These are phyloP conservation scores for Monilinia fructicola DNA, from an alignment of 2,329 filamentous ascomycete genomes.

Conservation along the genomic window DNA sequence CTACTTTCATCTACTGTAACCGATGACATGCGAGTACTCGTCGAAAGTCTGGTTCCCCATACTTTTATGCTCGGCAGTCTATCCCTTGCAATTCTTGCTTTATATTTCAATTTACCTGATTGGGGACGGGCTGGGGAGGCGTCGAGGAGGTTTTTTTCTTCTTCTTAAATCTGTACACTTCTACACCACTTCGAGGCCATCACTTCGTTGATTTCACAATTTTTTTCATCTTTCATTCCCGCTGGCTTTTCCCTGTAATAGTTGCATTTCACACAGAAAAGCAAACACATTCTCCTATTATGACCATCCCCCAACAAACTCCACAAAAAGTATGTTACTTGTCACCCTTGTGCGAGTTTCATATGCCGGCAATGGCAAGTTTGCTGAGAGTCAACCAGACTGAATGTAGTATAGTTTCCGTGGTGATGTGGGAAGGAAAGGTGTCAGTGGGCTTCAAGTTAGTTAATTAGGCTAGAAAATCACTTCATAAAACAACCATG, in stretches of 20 bases:
- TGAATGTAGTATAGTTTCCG: conserved; percentile 16
- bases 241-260: conserved; percentile 13
- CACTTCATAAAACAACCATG: neutral
- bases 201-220: neutral
- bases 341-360: conserved; percentile 13
- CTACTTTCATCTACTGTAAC: neutral
- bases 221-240: neutral
- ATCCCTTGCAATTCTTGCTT: conserved; percentile 14
- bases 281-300: conserved; percentile 6
- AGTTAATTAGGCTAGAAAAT: conserved; percentile 14
- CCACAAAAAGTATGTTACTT: neutral
- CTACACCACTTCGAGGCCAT: conserved; percentile 3
- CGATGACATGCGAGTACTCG: conserved; percentile 4
- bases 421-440: neutral
- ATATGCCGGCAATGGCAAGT: conserved; percentile 16
- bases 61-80: conserved; percentile 5
- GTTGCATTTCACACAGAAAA: conserved; percentile 17
- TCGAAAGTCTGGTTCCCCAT: conserved; percentile 11
- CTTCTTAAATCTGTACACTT: conserved; percentile 8
- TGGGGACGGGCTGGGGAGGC: neutral
- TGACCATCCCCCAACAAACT: neutral
- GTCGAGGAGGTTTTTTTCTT: neutral
- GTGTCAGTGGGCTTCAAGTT: neutral
- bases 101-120: conserved; percentile 12
- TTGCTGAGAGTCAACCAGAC: conserved; percentile 7